Evolutionary conservation across 2,329 filamentous ascomycete species (phyloP).

Genomic region (Colletotrichum sp.): DNA sequence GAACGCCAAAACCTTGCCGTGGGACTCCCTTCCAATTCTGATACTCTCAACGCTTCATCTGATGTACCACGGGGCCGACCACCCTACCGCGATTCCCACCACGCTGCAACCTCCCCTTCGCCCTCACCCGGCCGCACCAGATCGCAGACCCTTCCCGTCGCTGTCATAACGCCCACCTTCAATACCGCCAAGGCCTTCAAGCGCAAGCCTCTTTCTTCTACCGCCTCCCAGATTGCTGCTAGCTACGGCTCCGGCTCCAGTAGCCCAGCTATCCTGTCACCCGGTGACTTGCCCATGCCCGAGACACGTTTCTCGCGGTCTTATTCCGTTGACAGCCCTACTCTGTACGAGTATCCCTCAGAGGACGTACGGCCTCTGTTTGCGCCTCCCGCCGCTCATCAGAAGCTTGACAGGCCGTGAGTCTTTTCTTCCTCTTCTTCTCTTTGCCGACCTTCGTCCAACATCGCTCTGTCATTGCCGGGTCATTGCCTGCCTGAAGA

Average conservation of each 20-base stretch:
- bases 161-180: slow-evolving; percentile 7
- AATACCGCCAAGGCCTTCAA: slow-evolving; percentile 43
- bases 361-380: slow-evolving; percentile 20
- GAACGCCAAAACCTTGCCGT: slow-evolving; percentile 12
- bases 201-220: slow-evolving; percentile 65
- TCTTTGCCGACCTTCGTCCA: neutral
- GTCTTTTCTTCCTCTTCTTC: neutral
- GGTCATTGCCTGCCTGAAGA: neutral
- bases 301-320: slow-evolving; percentile 60
- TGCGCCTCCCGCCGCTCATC: slow-evolving; percentile 15
- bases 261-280: slow-evolving; percentile 28
- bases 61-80: slow-evolving; percentile 13
- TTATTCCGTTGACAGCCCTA: slow-evolving; percentile 64
- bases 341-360: slow-evolving; percentile 62
- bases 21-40: slow-evolving; percentile 20
- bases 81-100: slow-evolving; percentile 16
- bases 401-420: slow-evolving; percentile 19
- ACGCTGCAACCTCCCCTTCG: slow-evolving; percentile 24
- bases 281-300: slow-evolving; percentile 50
- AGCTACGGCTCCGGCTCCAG: slow-evolving; percentile 47
- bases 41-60: slow-evolving; percentile 24
- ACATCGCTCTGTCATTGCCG: neutral
- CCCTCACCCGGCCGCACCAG: slow-evolving; percentile 23
- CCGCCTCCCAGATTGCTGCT: slow-evolving; percentile 56
- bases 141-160: slow-evolving; percentile 21